Evolutionary conservation across 2,329 filamentous ascomycete genomes (phyloP), one percentile per base, ranked within the genome.

Genomic region (Beauveria sp.): DNA sequence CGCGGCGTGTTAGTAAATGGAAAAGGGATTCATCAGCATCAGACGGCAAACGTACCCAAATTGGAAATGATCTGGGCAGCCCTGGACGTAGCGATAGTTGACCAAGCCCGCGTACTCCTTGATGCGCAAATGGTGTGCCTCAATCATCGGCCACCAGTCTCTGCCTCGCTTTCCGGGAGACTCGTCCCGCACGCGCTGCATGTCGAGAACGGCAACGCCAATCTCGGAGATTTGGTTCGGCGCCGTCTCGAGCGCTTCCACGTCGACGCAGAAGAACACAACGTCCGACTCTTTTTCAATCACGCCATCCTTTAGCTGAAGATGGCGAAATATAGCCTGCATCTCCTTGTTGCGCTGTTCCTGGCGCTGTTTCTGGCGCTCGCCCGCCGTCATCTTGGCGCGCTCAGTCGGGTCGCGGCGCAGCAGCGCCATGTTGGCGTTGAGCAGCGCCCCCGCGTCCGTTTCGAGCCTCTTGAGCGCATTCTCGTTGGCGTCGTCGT

Each of bases 181-280:
- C 0, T 86, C 64, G 8, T 72, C 75, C 1, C 74, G 67, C 24
- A 91, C 70, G 43, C 81, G 73, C 5, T 73, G 67, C 1, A 89
- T 92, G 70, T 98, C 92, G 0, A 98, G 78, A 3, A 87, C 86
- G 1, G 91, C 87, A 46, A 99, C 79, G 1, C 95, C 95, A 45
- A 99, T 80, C 72, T 99, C 95, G 0, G 93, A 96, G 62, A 98
- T 81, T 14, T 83, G 77, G 40, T 80, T 77, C 14, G 85, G 82
- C 50, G 83, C 78, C 24, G 76, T 74, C 72, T 99, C 95, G 62
- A 87, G 90, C 1, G 88, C 86, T 73, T 99, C 95, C 38, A 95
- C 78, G 67, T 99, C 95, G 50, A 98, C 79, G 64, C 83, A 86
- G 62, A 96, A 78, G 66, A 97, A 88, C 8, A 96, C 79, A 5